A percentile compares a stretch with the other conserved stretches of the same genome.
These are phyloP conservation scores for Daedaleopsis sinensis DNA, from an alignment of 768 basidiomycete genomes.

Conservation along the genomic window DNA sequence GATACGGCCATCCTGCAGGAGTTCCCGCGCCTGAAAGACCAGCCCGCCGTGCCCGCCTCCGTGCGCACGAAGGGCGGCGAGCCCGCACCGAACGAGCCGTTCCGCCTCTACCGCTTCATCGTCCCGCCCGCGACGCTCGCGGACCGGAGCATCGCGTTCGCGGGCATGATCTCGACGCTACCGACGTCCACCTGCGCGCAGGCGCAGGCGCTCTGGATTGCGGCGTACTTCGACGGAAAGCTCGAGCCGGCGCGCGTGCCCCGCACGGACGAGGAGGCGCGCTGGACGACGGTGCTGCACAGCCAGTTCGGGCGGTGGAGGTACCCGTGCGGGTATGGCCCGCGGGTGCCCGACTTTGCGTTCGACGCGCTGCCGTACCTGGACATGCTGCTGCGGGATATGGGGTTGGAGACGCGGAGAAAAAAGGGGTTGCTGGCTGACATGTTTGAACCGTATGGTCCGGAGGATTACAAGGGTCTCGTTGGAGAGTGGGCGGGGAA, in stretches of 20 bases:
- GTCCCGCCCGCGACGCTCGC: not conserved
- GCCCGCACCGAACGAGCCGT: not conserved
- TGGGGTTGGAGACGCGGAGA: not conserved
- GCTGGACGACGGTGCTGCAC: not conserved
- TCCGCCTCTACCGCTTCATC: slow-evolving; percentile 1
- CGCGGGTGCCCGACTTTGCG: not conserved
- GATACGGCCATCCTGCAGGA: not conserved
- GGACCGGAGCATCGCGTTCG: not conserved
- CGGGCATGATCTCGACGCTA: not conserved
- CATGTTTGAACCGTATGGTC: not conserved
- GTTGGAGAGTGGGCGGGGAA: not conserved
- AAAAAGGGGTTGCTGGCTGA: not conserved
- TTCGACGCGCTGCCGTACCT: not conserved
- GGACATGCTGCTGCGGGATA: not conserved
- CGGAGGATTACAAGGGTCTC: not conserved
- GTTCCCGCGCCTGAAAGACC: not conserved
- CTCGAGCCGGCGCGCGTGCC: not conserved
- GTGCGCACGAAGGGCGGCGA: not conserved
- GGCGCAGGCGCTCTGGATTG: not conserved
- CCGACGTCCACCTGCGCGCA: not conserved
- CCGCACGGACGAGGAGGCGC: not conserved
- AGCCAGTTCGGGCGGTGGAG: not conserved
- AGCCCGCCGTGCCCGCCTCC: not conserved
- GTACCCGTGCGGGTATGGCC: not conserved
- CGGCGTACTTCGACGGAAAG: not conserved